A percentile compares a stretch with the other conserved stretches of the same genome.
Conservation (phyloP, 768 basidiomycete genomes). For the Amanita pseudoporphyria region DNA sequence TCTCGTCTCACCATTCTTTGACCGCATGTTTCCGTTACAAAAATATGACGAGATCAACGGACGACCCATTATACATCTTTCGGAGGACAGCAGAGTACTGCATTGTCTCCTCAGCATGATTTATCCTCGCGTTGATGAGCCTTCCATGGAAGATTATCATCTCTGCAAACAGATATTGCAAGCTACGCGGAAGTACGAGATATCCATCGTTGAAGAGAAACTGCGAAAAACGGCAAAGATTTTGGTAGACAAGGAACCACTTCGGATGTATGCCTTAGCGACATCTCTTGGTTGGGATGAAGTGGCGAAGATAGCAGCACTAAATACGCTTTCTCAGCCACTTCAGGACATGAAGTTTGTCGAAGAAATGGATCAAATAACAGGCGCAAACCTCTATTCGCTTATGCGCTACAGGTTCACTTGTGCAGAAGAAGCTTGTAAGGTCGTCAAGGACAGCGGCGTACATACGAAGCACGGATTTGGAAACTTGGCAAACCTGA, state of each 20-base stretch:
- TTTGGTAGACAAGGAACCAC: background rate
- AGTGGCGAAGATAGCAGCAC: background rate
- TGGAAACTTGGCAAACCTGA: background rate
- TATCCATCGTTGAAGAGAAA: background rate
- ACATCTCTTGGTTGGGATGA: background rate
- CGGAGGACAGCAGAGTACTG: background rate
- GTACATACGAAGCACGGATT: background rate
- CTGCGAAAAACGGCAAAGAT: background rate
- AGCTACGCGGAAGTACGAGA: background rate
- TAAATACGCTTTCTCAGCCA: background rate
- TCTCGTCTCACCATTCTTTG: background rate
- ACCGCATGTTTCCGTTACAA: background rate
- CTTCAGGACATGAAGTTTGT: background rate
- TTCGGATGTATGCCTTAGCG: constrained; percentile 1
- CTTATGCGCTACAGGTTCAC: constrained; percentile 1
- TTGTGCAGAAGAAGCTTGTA: constrained; percentile 3
- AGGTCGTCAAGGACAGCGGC: background rate
- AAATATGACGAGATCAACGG: background rate
- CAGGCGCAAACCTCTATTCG: background rate
- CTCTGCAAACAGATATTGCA: background rate
- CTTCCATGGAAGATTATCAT: background rate
- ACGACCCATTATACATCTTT: background rate
- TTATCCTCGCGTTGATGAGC: background rate
- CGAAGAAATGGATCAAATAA: background rate
- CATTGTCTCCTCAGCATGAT: background rate